Evolutionary conservation across 768 basidiomycete genomes (phyloP).

Genomic region (Glaciozyma antarctica): DNA sequence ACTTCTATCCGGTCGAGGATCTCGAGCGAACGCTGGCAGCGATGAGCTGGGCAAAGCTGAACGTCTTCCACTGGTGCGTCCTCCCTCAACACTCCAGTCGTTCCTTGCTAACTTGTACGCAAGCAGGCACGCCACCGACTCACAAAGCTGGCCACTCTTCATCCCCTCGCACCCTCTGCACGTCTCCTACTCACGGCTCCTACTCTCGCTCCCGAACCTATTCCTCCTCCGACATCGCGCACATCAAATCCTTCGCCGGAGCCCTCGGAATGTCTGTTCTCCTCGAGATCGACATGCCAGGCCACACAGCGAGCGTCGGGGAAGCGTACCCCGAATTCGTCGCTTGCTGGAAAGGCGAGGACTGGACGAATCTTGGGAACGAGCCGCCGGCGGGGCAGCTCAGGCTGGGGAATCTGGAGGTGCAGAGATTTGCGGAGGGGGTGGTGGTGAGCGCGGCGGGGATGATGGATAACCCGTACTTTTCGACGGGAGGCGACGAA

Average conservation of each 20-base stretch:
- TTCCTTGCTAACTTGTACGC: background rate
- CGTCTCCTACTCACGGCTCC: constrained; percentile 51
- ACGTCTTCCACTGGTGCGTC: constrained; percentile 55
- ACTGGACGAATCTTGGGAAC: constrained; percentile 37
- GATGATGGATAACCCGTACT: constrained; percentile 52
- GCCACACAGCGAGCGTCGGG: constrained; percentile 62
- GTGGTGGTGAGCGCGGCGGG: constrained; percentile 48
- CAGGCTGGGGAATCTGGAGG: constrained; percentile 55
- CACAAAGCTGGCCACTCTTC: constrained; percentile 63
- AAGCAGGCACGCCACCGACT: constrained; percentile 66
- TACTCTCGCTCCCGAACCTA: constrained; percentile 55
- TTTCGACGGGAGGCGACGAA: constrained; percentile 68
- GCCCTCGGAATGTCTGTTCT: constrained; percentile 68
- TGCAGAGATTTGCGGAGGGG: constrained; percentile 51
- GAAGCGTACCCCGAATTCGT: constrained; percentile 61
- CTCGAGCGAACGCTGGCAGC: constrained; percentile 62
- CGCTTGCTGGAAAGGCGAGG: constrained; percentile 49
- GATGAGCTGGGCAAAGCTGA: constrained; percentile 71
- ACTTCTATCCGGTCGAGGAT: constrained; percentile 48
- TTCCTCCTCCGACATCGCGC: constrained; percentile 49
- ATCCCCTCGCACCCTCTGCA: constrained; percentile 53
- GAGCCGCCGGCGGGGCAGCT: constrained; percentile 78
- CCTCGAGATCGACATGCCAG: constrained; percentile 66
- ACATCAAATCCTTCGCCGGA: constrained; percentile 59
- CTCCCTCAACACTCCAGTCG: background rate